Evolutionary conservation across 805 yeast species (phyloP), one percentile per base, ranked within the genome.

Genomic region (Metschnikowia gelsemii): DNA sequence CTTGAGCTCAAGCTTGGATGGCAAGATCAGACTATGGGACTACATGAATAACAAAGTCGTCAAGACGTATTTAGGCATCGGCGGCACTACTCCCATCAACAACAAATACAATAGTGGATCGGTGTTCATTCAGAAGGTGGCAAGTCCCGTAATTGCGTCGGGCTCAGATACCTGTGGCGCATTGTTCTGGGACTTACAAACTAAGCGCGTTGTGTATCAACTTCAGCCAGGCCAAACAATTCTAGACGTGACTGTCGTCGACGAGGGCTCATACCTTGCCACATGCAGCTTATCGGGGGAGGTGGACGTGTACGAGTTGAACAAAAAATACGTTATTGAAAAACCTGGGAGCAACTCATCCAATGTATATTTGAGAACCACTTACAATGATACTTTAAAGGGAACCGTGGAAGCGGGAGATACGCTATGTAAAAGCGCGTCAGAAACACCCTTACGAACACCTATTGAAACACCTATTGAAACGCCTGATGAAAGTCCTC

Each of bases 11-110:
- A 80, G 95, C 12, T 65, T 87, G 42, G 96, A 89, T 60, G 96
- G 96, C 3, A 66, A 73, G 3, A 67, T 89, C 3, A 69, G 91
- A 45, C 58, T 90, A 25, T 90, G 96, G 96, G 93, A 88, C 61
- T 88, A 86, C 61, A 79, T 87, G 77, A 75, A 79, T 50, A 87
- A 87, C 55, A 76, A 75, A 49, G 90, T 87, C 18, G 84, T 87
- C 24, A 87, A 88, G 58, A 87, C 96, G 0, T 84, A 73, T 53
- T 50, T 50, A 32, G 74, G 74, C 0, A 37, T 43, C 3, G 55
- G 52, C 5, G 56, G 58, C 8, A 28, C 32, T 19, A 34, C 46
- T 7, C 59, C 70, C 8, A 56, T 78, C n/a, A 62, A 75, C 36
- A 80, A 73, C 46, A 78, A 76, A 47, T 82, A 63, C 55, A 67